Evolutionary conservation across 2,329 filamentous ascomycete species (phyloP).

Genomic region (Bimuria novae-zelandiae): DNA sequence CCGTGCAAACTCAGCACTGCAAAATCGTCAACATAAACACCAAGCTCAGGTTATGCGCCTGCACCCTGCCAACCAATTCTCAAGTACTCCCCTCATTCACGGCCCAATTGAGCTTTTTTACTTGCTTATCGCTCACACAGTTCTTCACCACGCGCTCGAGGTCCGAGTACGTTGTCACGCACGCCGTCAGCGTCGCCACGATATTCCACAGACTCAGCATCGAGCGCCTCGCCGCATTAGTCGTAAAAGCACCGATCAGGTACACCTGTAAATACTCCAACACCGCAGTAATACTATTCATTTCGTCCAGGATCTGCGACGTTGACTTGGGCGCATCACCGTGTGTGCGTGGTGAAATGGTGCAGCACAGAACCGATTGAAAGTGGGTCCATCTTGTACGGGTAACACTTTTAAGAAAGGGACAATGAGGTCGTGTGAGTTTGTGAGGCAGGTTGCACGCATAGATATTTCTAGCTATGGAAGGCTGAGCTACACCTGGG

Average conservation of each 20-base stretch:
- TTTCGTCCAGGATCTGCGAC: constrained; percentile 3
- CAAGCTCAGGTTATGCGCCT: constrained; percentile 2
- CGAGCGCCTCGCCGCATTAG: neutral
- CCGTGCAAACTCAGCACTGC: neutral
- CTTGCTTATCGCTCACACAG: neutral
- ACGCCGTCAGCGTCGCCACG: constrained; percentile 1
- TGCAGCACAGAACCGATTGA: constrained; percentile 2
- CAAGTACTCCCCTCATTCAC: neutral
- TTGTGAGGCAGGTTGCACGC: too few relatives aligned
- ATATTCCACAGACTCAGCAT: neutral
- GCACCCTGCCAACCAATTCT: neutral
- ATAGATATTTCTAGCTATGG: too few relatives aligned
- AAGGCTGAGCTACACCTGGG: too few relatives aligned
- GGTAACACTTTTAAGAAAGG: too few relatives aligned
- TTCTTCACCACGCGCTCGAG: neutral
- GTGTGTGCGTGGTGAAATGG: neutral
- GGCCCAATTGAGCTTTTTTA: neutral
- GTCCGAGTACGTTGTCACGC: constrained; percentile 6
- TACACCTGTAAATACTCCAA: constrained; percentile 3
- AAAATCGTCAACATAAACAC: constrained; percentile 5
- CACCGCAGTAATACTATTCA: constrained; percentile 1
- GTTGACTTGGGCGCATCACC: constrained; percentile 2
- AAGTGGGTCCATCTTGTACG: neutral
- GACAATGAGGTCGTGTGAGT: too few relatives aligned
- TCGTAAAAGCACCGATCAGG: neutral